phyloP scores from a whole-genome alignment of 306 rosid species.

The Trifolium dubium region DNA sequence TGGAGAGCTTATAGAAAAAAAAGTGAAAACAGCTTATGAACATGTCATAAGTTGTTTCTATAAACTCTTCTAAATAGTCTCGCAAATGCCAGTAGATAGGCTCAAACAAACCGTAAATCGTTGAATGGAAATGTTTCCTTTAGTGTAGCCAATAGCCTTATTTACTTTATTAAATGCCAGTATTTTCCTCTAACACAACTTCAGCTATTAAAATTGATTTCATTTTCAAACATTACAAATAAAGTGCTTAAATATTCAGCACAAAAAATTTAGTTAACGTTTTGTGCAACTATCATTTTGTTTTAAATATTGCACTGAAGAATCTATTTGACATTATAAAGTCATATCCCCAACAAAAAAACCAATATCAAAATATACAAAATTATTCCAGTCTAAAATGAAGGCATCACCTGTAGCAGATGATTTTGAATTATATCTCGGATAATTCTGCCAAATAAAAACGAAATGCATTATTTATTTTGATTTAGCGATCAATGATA shows the following conservation, averaged over 20 bases:
- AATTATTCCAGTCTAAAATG: slow-evolving; percentile 34
- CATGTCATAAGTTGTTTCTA: not conserved
- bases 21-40: not conserved
- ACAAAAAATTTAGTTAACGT: not conserved
- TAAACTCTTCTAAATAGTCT: not conserved
- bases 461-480: slow-evolving; percentile 9
- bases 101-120: not conserved
- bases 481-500: slow-evolving; percentile 29
- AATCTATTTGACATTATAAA: slow-evolving; percentile 21
- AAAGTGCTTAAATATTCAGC: slow-evolving; percentile 15
- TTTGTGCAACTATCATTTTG: not conserved
- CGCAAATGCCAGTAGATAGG: not conserved
- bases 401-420: slow-evolving; percentile 81
- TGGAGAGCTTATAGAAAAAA: not conserved
- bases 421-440: slow-evolving; percentile 98
- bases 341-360: not conserved
- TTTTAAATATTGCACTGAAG: slow-evolving; percentile 3
- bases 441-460: slow-evolving; percentile 70
- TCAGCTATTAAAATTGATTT: slow-evolving; percentile 1
- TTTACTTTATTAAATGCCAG: slow-evolving; percentile 14
- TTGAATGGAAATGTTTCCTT: slow-evolving; percentile 19
- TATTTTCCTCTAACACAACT: not conserved
- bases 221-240: not conserved
- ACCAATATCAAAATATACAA: slow-evolving; percentile 16
- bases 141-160: not conserved